Evolutionary conservation across 345 rosid genomes (phyloP).

Genomic region (Camelina hispida): DNA sequence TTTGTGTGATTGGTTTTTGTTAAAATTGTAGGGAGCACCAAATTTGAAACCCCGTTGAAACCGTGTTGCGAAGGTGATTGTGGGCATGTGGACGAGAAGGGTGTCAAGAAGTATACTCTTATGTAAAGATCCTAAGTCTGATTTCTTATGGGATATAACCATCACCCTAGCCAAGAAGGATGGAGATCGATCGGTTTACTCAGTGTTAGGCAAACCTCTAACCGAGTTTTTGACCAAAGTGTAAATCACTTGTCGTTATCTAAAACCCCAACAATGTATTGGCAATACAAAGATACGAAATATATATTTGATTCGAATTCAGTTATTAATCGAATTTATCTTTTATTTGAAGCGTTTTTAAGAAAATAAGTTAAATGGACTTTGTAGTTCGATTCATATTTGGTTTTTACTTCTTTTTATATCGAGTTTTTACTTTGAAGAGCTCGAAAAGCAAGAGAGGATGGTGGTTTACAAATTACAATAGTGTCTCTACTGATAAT

Average conservation of each 20-base stretch:
- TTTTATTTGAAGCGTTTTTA: neutral
- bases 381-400: neutral
- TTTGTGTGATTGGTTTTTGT: neutral
- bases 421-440: neutral
- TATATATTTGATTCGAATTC: no score
- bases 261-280: no score
- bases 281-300: no score
- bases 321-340: no score
- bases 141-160: conserved; percentile 57
- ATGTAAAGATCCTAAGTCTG: conserved; percentile 45
- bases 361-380: neutral
- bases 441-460: neutral
- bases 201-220: conserved; percentile 36
- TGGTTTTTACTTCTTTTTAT: neutral
- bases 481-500: no score
- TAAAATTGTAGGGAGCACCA: conserved; percentile 40
- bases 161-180: conserved; percentile 53
- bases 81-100: neutral
- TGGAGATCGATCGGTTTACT: conserved; percentile 45
- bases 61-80: conserved; percentile 53
- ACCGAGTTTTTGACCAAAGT: conserved; percentile 11
- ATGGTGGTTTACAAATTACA: neutral
- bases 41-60: conserved; percentile 49
- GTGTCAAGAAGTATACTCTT: conserved; percentile 35
- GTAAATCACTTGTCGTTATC: neutral